Evolutionary conservation across 140 eudicot species (phyloP).

Genomic region (Oenanthe javanica): DNA sequence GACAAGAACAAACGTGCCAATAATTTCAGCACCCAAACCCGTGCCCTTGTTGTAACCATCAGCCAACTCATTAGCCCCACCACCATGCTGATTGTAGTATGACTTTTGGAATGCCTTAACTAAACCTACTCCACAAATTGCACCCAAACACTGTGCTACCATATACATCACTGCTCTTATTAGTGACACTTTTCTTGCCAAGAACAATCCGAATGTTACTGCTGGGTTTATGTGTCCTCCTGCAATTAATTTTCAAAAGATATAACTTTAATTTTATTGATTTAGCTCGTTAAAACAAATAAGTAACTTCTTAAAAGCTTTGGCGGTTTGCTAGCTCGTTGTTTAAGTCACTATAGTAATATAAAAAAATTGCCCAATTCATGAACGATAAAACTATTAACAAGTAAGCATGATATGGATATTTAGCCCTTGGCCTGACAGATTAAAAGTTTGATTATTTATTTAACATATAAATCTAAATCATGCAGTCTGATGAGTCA

Average conservation of each 20-base stretch:
- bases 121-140: slow-evolving; percentile 56
- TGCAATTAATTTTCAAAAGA: slow-evolving; percentile 3
- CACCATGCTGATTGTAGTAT: slow-evolving; percentile 30
- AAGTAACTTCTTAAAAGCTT: too few species aligned
- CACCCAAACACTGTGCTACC: slow-evolving; percentile 59
- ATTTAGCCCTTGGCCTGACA: neutral
- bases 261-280: neutral
- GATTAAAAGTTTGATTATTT: too few species aligned
- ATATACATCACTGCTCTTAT: slow-evolving; percentile 48
- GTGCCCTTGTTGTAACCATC: slow-evolving; percentile 41
- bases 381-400: neutral
- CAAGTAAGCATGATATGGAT: too few species aligned
- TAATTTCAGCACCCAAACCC: slow-evolving; percentile 50
- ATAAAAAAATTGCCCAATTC: neutral
- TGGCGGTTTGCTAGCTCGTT: too few species aligned
- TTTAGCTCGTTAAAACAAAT: neutral
- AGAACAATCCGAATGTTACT: slow-evolving; percentile 53
- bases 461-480: too few species aligned
- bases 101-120: slow-evolving; percentile 43
- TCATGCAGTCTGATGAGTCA: too few species aligned
- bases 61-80: slow-evolving; percentile 45
- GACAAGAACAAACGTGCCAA: slow-evolving; percentile 56
- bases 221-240: slow-evolving; percentile 75
- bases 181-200: slow-evolving; percentile 52
- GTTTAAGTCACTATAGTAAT: too few species aligned